These are phyloP conservation scores for Gilbertella persicaria DNA, from an alignment of 371 early-diverging fungal genomes.

Conservation along the genomic window DNA sequence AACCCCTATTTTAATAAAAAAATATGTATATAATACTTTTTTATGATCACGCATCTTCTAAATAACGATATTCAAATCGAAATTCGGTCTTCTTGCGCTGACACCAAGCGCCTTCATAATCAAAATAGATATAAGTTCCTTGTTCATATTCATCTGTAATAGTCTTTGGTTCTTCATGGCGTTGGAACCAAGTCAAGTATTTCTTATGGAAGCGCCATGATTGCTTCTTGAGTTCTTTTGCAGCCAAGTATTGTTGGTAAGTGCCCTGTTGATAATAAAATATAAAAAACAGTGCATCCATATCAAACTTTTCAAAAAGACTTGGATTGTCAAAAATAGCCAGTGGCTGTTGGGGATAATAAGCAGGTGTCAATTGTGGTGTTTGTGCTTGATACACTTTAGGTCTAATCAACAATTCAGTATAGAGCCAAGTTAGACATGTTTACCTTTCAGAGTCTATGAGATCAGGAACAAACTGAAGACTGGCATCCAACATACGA, in stretches of 20 bases:
- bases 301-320: constrained; percentile 90
- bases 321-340: constrained; percentile 81
- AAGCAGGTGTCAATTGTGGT: constrained; percentile 81
- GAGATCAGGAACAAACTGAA: constrained; percentile 74
- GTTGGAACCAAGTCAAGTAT: constrained; percentile 99
- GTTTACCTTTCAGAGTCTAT: constrained; percentile 74
- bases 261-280: constrained; percentile 98
- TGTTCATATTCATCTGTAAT: constrained; percentile 98
- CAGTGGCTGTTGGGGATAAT: constrained; percentile 88
- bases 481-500: constrained; percentile 78
- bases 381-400: constrained; percentile 73
- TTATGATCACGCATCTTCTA: constrained; percentile 27
- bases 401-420: no score
- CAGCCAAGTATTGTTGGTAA: constrained; percentile 96
- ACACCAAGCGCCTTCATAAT: constrained; percentile 98
- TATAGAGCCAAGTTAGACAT: no score
- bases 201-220: constrained; percentile 99
- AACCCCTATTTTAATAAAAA: background rate
- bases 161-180: constrained; percentile 96
- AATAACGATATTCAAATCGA: constrained; percentile 39
- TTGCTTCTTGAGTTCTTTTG: constrained; percentile 94
- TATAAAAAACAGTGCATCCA: constrained; percentile 98
- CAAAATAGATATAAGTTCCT: constrained; percentile 99
- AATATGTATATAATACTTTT: background rate
- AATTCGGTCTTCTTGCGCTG: constrained; percentile 98